These are phyloP conservation scores for Antarctomyces pellizariae DNA, from an alignment of 495 filamentous ascomycete genomes.

Conservation along the genomic window DNA sequence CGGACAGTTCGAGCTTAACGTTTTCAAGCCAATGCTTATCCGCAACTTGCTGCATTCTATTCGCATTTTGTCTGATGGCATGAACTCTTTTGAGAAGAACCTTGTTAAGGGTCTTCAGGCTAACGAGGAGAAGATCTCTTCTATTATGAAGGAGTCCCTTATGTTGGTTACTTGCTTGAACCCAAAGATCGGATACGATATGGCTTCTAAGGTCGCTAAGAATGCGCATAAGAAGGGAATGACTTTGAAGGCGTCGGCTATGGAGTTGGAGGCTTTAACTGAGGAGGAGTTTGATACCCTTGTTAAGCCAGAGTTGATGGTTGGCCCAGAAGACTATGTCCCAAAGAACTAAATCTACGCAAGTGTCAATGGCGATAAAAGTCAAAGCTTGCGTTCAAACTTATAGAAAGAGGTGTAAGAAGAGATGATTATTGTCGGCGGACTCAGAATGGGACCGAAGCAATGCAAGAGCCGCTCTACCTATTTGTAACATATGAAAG, in stretches of 20 bases:
- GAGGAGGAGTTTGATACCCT: slow-evolving; percentile 78
- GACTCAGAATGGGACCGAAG: too few species aligned
- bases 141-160: slow-evolving; percentile 72
- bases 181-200: slow-evolving; percentile 96
- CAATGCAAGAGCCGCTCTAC: too few species aligned
- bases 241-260: slow-evolving; percentile 76
- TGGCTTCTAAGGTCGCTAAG: slow-evolving; percentile 95
- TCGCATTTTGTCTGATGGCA: slow-evolving; percentile 69
- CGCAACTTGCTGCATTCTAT: slow-evolving; percentile 81
- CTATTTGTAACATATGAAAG: too few species aligned
- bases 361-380: too few species aligned
- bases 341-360: too few species aligned
- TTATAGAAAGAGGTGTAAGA: too few species aligned
- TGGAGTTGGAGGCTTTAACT: slow-evolving; percentile 80
- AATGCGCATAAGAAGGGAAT: slow-evolving; percentile 96
- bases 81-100: slow-evolving; percentile 86
- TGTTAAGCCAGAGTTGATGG: slow-evolving; percentile 92
- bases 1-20: slow-evolving; percentile 96
- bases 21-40: slow-evolving; percentile 95
- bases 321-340: slow-evolving; percentile 72
- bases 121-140: slow-evolving; percentile 72
- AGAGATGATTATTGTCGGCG: too few species aligned
- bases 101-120: slow-evolving; percentile 73
- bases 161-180: slow-evolving; percentile 98
- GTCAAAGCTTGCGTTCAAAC: too few species aligned